phyloP scores from a whole-genome alignment of 768 basidiomycete genomes.

The Hygrophoropsis aurantiaca region DNA sequence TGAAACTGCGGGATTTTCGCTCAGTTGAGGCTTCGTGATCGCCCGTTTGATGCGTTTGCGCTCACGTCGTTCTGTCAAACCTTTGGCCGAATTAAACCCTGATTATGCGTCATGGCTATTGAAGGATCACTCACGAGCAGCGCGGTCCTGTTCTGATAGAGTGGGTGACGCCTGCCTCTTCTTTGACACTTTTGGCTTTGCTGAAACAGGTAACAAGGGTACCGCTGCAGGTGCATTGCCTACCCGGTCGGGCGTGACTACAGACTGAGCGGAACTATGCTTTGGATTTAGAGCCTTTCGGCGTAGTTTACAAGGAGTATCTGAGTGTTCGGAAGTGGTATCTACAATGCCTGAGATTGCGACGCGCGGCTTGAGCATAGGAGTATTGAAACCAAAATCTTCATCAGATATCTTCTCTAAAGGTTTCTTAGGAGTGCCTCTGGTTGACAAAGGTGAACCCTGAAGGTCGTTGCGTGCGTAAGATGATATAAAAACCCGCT shows the following conservation, averaged over 20 bases:
- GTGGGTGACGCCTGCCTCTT: constrained; percentile 10
- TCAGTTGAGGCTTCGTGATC: constrained; percentile 41
- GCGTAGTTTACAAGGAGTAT: not conserved
- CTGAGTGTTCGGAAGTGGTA: not conserved
- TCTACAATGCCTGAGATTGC: constrained; percentile 2
- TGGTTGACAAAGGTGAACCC: constrained; percentile 8
- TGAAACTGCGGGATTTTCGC: not conserved
- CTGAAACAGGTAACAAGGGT: not conserved
- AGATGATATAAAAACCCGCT: constrained; percentile 41
- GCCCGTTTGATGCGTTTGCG: constrained; percentile 58
- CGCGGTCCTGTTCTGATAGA: constrained; percentile 34
- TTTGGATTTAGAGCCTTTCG: constrained; percentile 5
- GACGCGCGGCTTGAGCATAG: constrained; percentile 52
- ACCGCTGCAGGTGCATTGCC: constrained; percentile 4
- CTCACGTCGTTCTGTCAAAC: constrained; percentile 64
- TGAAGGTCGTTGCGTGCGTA: constrained; percentile 43
- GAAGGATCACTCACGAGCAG: constrained; percentile 30
- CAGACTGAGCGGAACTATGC: too few relatives aligned
- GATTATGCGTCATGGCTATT: not conserved
- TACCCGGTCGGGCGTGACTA: not conserved
- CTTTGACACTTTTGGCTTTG: constrained; percentile 20
- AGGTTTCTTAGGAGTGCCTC: constrained; percentile 10
- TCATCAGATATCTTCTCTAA: constrained; percentile 2
- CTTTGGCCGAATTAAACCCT: constrained; percentile 31
- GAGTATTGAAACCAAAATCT: constrained; percentile 50